Conservation (phyloP, 2,329 filamentous ascomycete genomes). For the Nemania bipapillata region DNA sequence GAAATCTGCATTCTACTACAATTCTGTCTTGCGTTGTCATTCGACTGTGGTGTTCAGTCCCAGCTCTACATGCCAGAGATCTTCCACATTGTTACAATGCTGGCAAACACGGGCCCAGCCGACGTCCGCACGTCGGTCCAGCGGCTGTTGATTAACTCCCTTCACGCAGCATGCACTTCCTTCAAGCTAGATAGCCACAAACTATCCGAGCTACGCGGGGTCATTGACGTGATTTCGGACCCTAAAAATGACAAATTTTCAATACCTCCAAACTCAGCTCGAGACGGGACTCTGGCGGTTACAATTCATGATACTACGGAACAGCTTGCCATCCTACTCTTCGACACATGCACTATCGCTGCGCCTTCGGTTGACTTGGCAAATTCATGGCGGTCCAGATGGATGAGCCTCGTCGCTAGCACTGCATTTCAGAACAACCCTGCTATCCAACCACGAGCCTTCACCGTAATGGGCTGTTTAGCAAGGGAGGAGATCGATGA, state of each 20-base stretch:
- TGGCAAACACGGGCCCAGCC: constrained; percentile 71
- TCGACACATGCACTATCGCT: constrained; percentile 71
- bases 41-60: constrained; percentile 73
- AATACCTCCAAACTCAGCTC: constrained; percentile 57
- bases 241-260: constrained; percentile 68
- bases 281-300: constrained; percentile 66
- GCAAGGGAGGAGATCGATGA: constrained; percentile 78
- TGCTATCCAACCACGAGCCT: constrained; percentile 74
- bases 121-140: constrained; percentile 70
- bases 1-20: constrained; percentile 75
- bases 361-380: constrained; percentile 72
- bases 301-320: constrained; percentile 68
- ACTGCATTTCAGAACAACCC: constrained; percentile 79
- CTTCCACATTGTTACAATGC: constrained; percentile 77
- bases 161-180: constrained; percentile 74
- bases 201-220: constrained; percentile 65
- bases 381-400: constrained; percentile 75
- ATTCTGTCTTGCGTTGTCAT: constrained; percentile 73
- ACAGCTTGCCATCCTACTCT: constrained; percentile 68
- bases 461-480: constrained; percentile 76
- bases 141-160: constrained; percentile 71
- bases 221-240: constrained; percentile 69
- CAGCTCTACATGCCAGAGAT: constrained; percentile 75
- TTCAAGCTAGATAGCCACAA: constrained; percentile 71
- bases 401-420: constrained; percentile 78